phyloP scores from a whole-genome alignment of 208 protist genomes.

The Acanthamoeba sp. region DNA sequence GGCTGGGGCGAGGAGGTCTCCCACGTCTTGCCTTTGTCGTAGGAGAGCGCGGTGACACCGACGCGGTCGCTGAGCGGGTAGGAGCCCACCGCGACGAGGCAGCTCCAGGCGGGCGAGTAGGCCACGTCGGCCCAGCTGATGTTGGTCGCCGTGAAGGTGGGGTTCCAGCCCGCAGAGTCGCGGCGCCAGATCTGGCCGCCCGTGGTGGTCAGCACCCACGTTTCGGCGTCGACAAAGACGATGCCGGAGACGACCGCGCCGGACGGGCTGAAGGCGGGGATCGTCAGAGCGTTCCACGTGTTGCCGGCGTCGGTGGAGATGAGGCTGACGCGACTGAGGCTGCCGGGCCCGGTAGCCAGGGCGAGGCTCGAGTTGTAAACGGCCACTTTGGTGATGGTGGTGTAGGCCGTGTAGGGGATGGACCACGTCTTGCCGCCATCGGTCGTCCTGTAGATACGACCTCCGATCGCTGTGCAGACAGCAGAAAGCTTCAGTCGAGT shows the following conservation, averaged over 20 bases:
- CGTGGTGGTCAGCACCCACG: not conserved
- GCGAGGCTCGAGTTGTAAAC: not conserved
- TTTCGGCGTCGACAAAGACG: not conserved
- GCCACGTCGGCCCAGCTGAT: constrained; percentile 4
- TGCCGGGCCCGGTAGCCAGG: not conserved
- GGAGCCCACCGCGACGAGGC: not conserved
- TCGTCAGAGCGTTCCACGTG: not conserved
- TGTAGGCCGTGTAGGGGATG: not conserved
- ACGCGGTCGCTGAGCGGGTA: not conserved
- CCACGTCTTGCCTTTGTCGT: not conserved
- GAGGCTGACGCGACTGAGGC: not conserved
- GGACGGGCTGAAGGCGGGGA: not conserved
- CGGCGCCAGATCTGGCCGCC: not conserved
- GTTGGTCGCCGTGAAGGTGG: not conserved
- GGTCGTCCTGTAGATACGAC: not conserved
- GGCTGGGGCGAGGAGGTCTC: not conserved
- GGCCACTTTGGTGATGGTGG: not conserved
- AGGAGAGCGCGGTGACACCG: not conserved
- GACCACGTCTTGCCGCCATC: not conserved
- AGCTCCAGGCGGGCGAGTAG: not conserved
- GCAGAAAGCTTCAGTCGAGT: too few species aligned
- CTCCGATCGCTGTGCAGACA: not conserved
- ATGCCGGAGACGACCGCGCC: not conserved
- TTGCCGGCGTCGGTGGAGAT: not conserved
- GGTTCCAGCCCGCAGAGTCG: not conserved